phyloP scores from a whole-genome alignment of 768 basidiomycete genomes.

The Lentinula sp. region DNA sequence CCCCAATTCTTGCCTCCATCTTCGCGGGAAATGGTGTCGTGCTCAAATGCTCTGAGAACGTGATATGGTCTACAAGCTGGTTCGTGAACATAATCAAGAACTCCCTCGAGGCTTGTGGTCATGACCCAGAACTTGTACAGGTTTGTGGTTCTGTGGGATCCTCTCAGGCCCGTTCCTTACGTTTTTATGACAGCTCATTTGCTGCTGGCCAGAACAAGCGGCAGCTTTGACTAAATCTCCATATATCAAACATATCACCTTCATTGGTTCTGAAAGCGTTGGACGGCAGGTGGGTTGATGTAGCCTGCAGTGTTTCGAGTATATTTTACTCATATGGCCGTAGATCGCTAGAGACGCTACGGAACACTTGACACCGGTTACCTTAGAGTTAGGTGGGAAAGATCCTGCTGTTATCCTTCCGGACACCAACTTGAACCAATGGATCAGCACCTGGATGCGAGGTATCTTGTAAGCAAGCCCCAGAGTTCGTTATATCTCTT shows the following conservation, averaged over 20 bases:
- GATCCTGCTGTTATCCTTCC: constrained; percentile 91
- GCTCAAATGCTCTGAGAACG: constrained; percentile 88
- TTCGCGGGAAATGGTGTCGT: constrained; percentile 90
- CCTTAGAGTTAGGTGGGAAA: constrained; percentile 92
- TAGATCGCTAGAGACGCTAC: constrained; percentile 83
- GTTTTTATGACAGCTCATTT: constrained; percentile 49
- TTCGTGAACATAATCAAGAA: constrained; percentile 74
- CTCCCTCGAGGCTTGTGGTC: constrained; percentile 77
- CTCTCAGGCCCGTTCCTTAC: not conserved
- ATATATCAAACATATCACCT: constrained; percentile 88
- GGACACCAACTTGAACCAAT: constrained; percentile 74
- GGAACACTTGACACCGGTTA: constrained; percentile 83
- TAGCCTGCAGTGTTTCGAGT: not conserved
- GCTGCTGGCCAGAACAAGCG: constrained; percentile 86
- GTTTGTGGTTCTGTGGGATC: constrained; percentile 24
- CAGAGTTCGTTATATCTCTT: not conserved
- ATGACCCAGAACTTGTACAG: constrained; percentile 85
- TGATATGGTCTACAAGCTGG: constrained; percentile 86
- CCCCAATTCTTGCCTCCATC: constrained; percentile 85
- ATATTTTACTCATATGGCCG: not conserved
- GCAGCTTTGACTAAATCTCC: constrained; percentile 74
- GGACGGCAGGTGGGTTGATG: constrained; percentile 56
- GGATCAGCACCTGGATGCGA: constrained; percentile 80
- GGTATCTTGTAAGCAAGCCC: constrained; percentile 75
- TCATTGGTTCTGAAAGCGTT: constrained; percentile 79